Percentiles rank a stretch among this genome's conserved stretches.
phyloP scores from a whole-genome alignment of 2,329 filamentous ascomycete species.

The Diaporthe sp. region DNA sequence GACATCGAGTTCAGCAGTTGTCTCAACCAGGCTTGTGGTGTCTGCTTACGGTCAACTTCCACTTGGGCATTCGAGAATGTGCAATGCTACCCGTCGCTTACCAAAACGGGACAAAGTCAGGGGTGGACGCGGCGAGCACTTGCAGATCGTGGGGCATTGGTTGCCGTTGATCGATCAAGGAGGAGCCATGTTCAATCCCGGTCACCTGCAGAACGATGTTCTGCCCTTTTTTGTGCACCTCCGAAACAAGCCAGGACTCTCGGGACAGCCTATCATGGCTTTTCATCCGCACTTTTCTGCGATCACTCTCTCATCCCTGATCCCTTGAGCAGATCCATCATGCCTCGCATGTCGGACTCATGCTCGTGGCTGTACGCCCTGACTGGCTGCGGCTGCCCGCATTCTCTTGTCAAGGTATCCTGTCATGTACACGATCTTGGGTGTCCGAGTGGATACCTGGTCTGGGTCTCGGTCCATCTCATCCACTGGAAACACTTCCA shows the following conservation, averaged over 20 bases:
- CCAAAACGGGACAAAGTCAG: conserved; percentile 42
- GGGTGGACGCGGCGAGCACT: conserved; percentile 39
- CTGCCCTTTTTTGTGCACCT: conserved; percentile 46
- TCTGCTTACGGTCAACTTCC: neutral
- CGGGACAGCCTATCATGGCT: conserved; percentile 49
- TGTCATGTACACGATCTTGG: conserved; percentile 48
- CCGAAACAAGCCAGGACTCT: conserved; percentile 51
- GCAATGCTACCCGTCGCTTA: conserved; percentile 32
- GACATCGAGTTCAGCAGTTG: neutral
- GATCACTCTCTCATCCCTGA: conserved; percentile 44
- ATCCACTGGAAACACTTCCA: conserved; percentile 15
- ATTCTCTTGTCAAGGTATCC: conserved; percentile 43
- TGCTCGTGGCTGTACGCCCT: conserved; percentile 52
- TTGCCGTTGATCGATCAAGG: conserved; percentile 34
- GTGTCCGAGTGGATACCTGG: conserved; percentile 33
- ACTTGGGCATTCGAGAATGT: conserved; percentile 15
- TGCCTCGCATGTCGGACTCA: conserved; percentile 55
- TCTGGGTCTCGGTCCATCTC: conserved; percentile 42
- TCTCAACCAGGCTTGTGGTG: conserved; percentile 1
- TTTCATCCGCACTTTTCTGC: conserved; percentile 40
- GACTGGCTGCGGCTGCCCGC: conserved; percentile 50
- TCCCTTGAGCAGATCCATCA: conserved; percentile 51
- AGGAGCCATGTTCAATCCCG: conserved; percentile 29
- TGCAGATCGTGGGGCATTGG: conserved; percentile 38
- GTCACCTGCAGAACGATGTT: conserved; percentile 42